A percentile compares a stretch with the other conserved stretches of the same genome.
Evolutionary conservation across 345 rosid species (phyloP).

Genomic region (Rhodomyrtus tomentosa): DNA sequence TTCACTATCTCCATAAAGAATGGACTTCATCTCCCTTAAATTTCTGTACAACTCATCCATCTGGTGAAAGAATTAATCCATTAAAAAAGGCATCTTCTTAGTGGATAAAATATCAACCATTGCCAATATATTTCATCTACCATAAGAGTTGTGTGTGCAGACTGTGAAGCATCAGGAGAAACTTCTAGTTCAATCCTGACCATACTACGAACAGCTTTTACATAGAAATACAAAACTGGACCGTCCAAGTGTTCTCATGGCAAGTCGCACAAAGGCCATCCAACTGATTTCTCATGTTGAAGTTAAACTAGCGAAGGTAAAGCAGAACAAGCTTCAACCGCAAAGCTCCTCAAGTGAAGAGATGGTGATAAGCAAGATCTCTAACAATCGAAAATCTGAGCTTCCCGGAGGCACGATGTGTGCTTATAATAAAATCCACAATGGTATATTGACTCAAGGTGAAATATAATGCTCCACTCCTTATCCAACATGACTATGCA

Average conservation of each 20-base stretch:
- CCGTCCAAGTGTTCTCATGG: neutral
- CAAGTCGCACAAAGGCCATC: neutral
- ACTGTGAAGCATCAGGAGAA: neutral
- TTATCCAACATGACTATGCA: neutral
- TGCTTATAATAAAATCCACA: neutral
- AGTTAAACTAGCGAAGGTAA: neutral
- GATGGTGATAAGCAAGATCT: neutral
- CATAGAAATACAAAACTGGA: neutral
- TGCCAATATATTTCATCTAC: neutral
- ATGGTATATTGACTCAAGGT: neutral
- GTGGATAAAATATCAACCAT: neutral
- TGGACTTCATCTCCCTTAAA: slow-evolving; percentile 73
- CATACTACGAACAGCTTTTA: neutral
- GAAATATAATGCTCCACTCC: neutral
- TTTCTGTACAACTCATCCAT: slow-evolving; percentile 72
- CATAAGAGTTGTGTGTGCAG: neutral
- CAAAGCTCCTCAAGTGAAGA: neutral
- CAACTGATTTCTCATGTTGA: neutral
- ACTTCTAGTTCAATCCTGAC: neutral
- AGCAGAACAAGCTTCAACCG: neutral
- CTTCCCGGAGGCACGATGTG: neutral
- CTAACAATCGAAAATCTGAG: neutral
- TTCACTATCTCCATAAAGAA: slow-evolving; percentile 93
- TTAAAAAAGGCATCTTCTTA: neutral
- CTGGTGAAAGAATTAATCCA: slow-evolving; percentile 14